phyloP scores from a whole-genome alignment of 306 rosid species.

The Cucumis sativus region Cucumber_9930_V3 NC_026657.2:6660501-6661000 shows the following conservation, averaged over 20 bases:
- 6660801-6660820: too few relatives aligned
- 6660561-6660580: background rate
- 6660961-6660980: too few relatives aligned
- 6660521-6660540: background rate
- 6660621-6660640: background rate
- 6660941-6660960: too few relatives aligned
- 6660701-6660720: background rate
- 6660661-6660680: background rate
- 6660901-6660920: too few relatives aligned
- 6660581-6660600: background rate
- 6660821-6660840: rapidly evolving
- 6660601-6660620: background rate
- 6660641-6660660: background rate
- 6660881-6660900: too few relatives aligned
- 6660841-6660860: too few relatives aligned
- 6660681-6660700: background rate
- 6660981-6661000: too few relatives aligned
- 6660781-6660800: too few relatives aligned
- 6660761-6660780: too few relatives aligned
- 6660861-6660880: too few relatives aligned
- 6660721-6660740: background rate
- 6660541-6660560: constrained; percentile 5
- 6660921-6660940: too few relatives aligned
- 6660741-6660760: too few relatives aligned
- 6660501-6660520: background rate